Evolutionary conservation across 345 rosid species (phyloP), one percentile per base, ranked within the genome.

Genomic region (Kernera saxatilis): DNA sequence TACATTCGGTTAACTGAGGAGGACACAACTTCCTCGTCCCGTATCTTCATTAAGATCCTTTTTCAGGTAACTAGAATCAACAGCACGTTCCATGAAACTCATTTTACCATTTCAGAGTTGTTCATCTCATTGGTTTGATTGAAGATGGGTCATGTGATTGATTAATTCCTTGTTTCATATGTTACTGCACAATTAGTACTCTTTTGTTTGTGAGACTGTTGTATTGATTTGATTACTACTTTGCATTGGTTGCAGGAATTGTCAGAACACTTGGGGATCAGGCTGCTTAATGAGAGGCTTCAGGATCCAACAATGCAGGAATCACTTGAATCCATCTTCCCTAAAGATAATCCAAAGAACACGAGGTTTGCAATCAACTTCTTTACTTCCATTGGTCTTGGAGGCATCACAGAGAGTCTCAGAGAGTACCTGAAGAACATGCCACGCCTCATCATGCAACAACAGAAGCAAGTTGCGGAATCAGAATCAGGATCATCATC

Each of bases 381-480:
- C 72, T 89, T 94, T 77, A 94, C 96, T 13, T 89, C 99, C 41
- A 89, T 91, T 79, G 99, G 99, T 39, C 93, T 94, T 19, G 99
- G 97, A 79, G 99, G 97, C 37, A 89, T 94, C 73, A 94, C 97
- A 5, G 96, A 94, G 78, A 94, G 82, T 72, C 82, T 91, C 53
- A 88, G 96, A 0, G 97, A 89, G 72, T 91, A 94, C 74, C 55
- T 89, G 73, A 91, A 94, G 91, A 91, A 94, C 75, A 86, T 94
- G 99, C 97, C 97, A 0, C 81, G 91, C 19, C 94, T 89, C 46
- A 91, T 93, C 74, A 87, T 91, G 99, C 93, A 91, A 78, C 97
- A 87, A 49, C 96, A 84, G 68, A 80, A 85, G 67, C 83, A 78
- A 19, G 81, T 63, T 26, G 78, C 85, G 1, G 86, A 77, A 33